Evolutionary conservation across 2,329 filamentous ascomycete genomes (phyloP).

Genomic region (Phaeophleospora eucalypticola): DNA sequence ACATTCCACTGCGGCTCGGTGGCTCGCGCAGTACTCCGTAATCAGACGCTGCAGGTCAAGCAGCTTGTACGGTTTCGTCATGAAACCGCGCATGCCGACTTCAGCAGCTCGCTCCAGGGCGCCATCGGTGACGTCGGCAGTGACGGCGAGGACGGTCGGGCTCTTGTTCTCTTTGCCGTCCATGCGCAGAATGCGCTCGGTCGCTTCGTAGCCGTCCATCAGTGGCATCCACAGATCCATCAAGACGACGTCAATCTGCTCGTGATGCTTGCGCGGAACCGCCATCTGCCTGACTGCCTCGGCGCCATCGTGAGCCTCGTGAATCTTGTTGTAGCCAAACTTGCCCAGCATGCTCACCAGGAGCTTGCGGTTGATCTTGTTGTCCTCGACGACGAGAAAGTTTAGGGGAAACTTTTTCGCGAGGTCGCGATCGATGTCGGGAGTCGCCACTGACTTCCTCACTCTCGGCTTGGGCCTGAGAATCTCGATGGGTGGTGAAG

Average conservation of each 20-base stretch:
- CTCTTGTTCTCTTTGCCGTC: conserved; percentile 9
- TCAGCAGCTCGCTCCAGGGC: conserved; percentile 57
- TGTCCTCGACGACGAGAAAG: conserved; percentile 69
- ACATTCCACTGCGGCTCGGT: conserved; percentile 1
- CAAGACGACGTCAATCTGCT: conserved; percentile 58
- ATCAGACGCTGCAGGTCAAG: conserved; percentile 60
- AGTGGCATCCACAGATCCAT: conserved; percentile 78
- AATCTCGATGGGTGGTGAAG: conserved; percentile 9
- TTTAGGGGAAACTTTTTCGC: conserved; percentile 59
- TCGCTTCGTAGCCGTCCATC: conserved; percentile 68
- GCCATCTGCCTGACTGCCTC: conserved; percentile 62
- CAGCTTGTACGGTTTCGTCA: conserved; percentile 65
- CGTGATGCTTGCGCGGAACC: conserved; percentile 22
- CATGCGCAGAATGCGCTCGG: conserved; percentile 58
- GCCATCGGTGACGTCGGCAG: conserved; percentile 62
- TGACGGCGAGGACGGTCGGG: conserved; percentile 58
- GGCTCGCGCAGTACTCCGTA: conserved; percentile 40
- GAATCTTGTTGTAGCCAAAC: conserved; percentile 60
- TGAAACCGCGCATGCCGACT: conserved; percentile 64
- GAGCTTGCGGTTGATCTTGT: conserved; percentile 66
- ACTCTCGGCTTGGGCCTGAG: conserved; percentile 8
- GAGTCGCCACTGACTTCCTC: conserved; percentile 24
- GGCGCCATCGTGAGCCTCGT: conserved; percentile 64
- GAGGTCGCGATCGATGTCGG: conserved; percentile 52
- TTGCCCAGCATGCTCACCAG: conserved; percentile 63